Base-by-base conservation (phyloP, 2,329 filamentous ascomycete genomes). In the Zasmidium citrigriseum region DNA sequence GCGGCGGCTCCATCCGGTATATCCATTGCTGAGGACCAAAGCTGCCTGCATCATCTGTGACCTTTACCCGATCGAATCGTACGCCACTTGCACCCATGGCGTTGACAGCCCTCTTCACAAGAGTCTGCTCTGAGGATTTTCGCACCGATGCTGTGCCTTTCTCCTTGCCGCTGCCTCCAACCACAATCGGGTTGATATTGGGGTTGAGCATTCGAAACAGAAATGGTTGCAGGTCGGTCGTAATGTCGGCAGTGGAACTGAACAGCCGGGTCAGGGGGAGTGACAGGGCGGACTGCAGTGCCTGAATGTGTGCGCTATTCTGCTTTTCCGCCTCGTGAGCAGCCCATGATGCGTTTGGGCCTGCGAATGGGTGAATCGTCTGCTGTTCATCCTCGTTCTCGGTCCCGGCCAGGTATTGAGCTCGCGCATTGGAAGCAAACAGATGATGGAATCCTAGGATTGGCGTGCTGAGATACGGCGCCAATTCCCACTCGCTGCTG, bases 401-500 rank as follows among this genome's bases (percentile, higher is more conserved):
- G 38, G 70, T 70, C n/a, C 80, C 80, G 68, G 83, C 58, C 25
- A 61, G 57, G 54, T 70, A 68, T 45, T 68, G 62, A 2, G 80
- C 80, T 55, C 82, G 82, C 34, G 82, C 82, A 23, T 88, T 85
- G 0, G 90, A 89, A 2, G 93, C 90, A 70, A 99, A 99, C 12
- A 99, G 83, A 70, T 91, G 82, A 72, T 99, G 96, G 70, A 96
- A 97, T 2, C 91, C 95, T 1, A 98, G 83, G 16, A 95, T 84
- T 0, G 93, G 88, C 65, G 95, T 90, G 68, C 88, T 90, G 50
- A 98, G 83, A 72, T 99, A 99, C 0, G 91, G 88, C 0, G 84
- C 85, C 16, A 99, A 79, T 74, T 99, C 95, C 90, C 95, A 99
- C 56, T 96, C 93, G 72, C 97, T 93, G 59, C 85, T 87, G n/a